Conservation (phyloP, 768 basidiomycete genomes). For the Hygrophoropsis aurantiaca region DNA sequence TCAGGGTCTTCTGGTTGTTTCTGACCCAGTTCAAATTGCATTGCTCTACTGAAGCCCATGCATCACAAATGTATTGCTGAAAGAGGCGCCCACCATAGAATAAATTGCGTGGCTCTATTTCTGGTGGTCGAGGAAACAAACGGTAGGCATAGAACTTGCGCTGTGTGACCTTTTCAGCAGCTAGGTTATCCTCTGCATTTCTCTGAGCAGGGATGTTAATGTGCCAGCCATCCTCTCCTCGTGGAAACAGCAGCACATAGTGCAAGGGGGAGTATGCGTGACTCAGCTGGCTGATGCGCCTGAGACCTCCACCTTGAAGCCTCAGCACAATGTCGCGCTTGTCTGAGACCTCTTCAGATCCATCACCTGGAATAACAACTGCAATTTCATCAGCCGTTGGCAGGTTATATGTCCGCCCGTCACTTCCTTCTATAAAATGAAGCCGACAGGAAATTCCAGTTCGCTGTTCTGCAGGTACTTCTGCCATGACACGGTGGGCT, state of each 20-base stretch:
- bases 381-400: conserved; percentile 45
- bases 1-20: conserved; percentile 33
- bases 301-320: conserved; percentile 21
- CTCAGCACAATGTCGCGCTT: conserved; percentile 35
- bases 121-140: conserved; percentile 22
- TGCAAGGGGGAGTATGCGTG: conserved; percentile 38
- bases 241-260: conserved; percentile 45
- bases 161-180: conserved; percentile 25
- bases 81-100: conserved; percentile 40
- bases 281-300: conserved; percentile 33
- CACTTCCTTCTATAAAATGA: conserved; percentile 10
- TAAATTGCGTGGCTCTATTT: conserved; percentile 23
- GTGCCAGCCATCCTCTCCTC: conserved; percentile 40
- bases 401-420: conserved; percentile 41
- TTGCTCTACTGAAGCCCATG: conserved; percentile 46
- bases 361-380: conserved; percentile 38
- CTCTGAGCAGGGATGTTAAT: conserved; percentile 12
- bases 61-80: conserved; percentile 46
- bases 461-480: conserved; percentile 15
- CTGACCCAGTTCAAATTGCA: conserved; percentile 31
- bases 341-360: conserved; percentile 5
- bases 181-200: too few relatives aligned
- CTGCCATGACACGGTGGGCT: conserved; percentile 31
- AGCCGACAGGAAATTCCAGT: conserved; percentile 10
- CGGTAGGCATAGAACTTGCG: conserved; percentile 30